Evolutionary conservation across 2,329 filamentous ascomycete species (phyloP), one percentile per base, ranked within the genome.

Genomic region (Fusarium cicatricum): DNA sequence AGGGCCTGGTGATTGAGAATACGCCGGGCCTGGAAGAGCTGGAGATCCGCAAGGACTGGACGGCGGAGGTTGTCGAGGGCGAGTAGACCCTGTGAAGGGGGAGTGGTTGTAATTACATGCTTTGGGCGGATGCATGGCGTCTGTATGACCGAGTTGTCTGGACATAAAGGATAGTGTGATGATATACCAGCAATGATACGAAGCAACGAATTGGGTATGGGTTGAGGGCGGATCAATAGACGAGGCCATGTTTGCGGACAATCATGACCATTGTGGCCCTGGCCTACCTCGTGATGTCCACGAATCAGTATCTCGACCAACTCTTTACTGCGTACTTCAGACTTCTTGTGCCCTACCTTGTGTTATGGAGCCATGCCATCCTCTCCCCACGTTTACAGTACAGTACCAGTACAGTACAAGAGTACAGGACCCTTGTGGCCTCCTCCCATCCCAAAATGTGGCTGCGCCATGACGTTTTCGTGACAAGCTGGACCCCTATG

Each of bases 1-100:
- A 96, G 78, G 93, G 93, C 0, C 79, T 97, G 33, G 82, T 90
- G 19, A 90, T 97, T 59, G 84, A 90, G 63, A 85, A 85, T 66
- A 82, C 82, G 11, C 76, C 79, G 36, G 84, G 81, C 41, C 74
- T 89, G 50, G 79, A 77, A 46, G 86, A 89, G 68, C 75, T 89
- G 57, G 78, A 82, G 42, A 88, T 89, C 56, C 79, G 80, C 57
- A 87, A 82, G 72, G 86, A 89, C 66, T 85, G 80, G 78, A 82
- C 79, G 7, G 86, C 85, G 0, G 84, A 86, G 72, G 77, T 84
- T 32, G 76, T 76, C 0, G 82, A 73, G 38, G 78, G 75, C 10
- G 77, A 72, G 36, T 75, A 71, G 44, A 36, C 5, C 11, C 10
- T 26, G n/a, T n/a, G 3, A 21, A 28, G 28, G 12, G 11, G 29